phyloP scores from a whole-genome alignment of 2,329 filamentous ascomycete genomes.

The Neonectria neomacrospora region DNA sequence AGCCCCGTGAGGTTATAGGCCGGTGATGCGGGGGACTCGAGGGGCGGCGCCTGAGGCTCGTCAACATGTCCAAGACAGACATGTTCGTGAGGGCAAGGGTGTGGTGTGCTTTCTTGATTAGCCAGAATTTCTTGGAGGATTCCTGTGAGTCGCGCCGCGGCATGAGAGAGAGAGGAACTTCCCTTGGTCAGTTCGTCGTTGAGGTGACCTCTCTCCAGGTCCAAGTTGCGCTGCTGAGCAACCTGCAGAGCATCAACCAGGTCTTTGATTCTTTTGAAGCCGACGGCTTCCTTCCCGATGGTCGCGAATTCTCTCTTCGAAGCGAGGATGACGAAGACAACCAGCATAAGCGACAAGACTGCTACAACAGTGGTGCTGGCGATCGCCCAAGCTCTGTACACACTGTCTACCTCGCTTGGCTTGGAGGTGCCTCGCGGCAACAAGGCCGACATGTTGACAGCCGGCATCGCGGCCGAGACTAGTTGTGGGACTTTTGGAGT shows the following conservation, averaged over 20 bases:
- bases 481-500: background rate
- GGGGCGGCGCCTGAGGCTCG: too few species aligned
- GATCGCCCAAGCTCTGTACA: background rate
- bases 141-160: background rate
- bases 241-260: background rate
- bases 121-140: background rate
- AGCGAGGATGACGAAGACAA: background rate
- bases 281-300: too few species aligned
- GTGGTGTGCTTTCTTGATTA: too few species aligned
- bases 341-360: background rate
- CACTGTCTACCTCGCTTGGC: too few species aligned
- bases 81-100: background rate
- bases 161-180: too few species aligned
- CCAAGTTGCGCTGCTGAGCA: background rate
- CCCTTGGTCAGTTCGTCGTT: too few species aligned
- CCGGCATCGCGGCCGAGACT: background rate
- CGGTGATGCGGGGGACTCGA: background rate
- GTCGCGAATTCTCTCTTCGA: too few species aligned
- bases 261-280: too few species aligned
- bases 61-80: background rate
- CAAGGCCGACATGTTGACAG: background rate
- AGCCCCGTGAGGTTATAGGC: background rate
- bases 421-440: too few species aligned
- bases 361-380: background rate
- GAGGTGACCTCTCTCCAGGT: background rate